Evolutionary conservation across 2,329 filamentous ascomycete species (phyloP).

Genomic region (Cytospora mali): DNA sequence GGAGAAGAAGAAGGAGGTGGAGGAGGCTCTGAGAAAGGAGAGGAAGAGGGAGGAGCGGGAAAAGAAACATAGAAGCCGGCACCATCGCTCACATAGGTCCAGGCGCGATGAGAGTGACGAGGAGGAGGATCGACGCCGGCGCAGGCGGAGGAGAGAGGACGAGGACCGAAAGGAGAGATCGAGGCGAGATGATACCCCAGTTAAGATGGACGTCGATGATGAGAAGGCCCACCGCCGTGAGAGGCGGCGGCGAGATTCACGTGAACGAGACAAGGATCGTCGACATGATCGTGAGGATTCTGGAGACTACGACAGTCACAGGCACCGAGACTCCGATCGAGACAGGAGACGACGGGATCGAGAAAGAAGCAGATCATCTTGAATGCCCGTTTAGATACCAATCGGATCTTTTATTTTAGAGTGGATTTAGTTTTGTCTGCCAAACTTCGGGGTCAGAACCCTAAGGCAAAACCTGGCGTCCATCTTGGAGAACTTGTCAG

Average conservation of each 20-base stretch:
- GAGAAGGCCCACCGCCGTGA: conserved; percentile 28
- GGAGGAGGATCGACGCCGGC: conserved; percentile 32
- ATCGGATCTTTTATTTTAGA: neutral
- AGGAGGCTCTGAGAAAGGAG: conserved; percentile 64
- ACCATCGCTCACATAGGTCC: conserved; percentile 48
- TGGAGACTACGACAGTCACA: conserved; percentile 30
- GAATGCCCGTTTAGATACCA: neutral
- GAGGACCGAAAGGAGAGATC: conserved; percentile 37
- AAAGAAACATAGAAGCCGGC: conserved; percentile 43
- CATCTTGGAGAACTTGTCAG: conserved; percentile 10
- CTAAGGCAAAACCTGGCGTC: conserved; percentile 2
- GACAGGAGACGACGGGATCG: conserved; percentile 34
- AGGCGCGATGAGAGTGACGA: conserved; percentile 35
- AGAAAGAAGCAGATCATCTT: conserved; percentile 50
- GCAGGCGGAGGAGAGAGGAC: conserved; percentile 30
- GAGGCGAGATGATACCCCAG: conserved; percentile 42
- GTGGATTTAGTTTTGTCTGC: neutral
- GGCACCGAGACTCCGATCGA: conserved; percentile 31
- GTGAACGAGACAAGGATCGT: conserved; percentile 36
- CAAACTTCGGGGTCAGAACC: neutral
- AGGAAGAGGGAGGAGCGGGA: conserved; percentile 53
- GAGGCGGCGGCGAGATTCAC: conserved; percentile 33
- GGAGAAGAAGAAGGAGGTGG: conserved; percentile 88
- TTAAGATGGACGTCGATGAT: conserved; percentile 25
- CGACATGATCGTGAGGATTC: conserved; percentile 36